Percentiles rank a stretch among this genome's conserved stretches.
phyloP scores from a whole-genome alignment of 129 eudicot species.

The Erigeron canadensis region DNA sequence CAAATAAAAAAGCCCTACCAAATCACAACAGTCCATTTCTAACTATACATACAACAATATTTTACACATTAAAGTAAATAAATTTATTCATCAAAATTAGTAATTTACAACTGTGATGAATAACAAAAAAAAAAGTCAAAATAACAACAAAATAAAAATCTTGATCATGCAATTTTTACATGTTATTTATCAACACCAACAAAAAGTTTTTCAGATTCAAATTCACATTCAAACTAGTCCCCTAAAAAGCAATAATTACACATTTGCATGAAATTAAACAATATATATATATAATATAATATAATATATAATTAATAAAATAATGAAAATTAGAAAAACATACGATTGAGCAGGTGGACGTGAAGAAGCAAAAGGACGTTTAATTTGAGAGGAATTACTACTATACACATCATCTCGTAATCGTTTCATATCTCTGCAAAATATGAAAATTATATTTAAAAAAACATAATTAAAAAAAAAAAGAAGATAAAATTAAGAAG shows the following conservation, averaged over 20 bases:
- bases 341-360: conserved; percentile 91
- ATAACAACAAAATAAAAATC: conserved; percentile 10
- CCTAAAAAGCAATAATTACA: conserved; percentile 14
- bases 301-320: conserved; percentile 1
- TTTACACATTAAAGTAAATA: conserved; percentile 9
- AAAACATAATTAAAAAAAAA: too few relatives aligned
- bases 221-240: conserved; percentile 11
- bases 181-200: conserved; percentile 28
- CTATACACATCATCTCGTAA: conserved; percentile 72
- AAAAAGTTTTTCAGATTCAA: conserved; percentile 11
- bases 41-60: background rate
- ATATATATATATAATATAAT: conserved; percentile 2
- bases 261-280: conserved; percentile 22
- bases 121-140: conserved; percentile 13
- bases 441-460: too few relatives aligned
- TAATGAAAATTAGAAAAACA: conserved; percentile 24
- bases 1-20: background rate
- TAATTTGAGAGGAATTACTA: conserved; percentile 58
- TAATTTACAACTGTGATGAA: background rate
- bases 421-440: conserved; percentile 91
- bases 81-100: background rate
- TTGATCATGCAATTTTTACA: conserved; percentile 11
- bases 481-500: background rate
- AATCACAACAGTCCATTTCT: background rate
- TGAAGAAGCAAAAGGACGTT: conserved; percentile 83